Percentiles rank a stretch among this genome's conserved stretches.
Evolutionary conservation across 768 basidiomycete genomes (phyloP).

Genomic region (Boletus insuetus): DNA sequence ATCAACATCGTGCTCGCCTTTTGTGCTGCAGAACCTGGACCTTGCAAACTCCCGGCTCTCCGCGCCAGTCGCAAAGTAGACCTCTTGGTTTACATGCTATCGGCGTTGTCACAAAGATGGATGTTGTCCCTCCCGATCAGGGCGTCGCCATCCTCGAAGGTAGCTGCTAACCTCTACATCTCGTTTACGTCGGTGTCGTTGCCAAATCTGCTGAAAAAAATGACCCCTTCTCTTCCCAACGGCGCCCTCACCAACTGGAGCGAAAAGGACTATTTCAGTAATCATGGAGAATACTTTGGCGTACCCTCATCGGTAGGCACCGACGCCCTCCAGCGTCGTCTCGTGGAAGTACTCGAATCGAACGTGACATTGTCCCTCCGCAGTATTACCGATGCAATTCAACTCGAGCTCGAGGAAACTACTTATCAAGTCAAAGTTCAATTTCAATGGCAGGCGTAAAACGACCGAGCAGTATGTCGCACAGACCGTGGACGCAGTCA

Average conservation of each 20-base stretch:
- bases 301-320: constrained; percentile 77
- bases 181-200: constrained; percentile 97
- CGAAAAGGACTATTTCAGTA: constrained; percentile 68
- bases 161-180: constrained; percentile 96
- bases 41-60: constrained; percentile 94
- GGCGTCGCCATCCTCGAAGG: constrained; percentile 77
- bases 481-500: constrained; percentile 92
- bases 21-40: constrained; percentile 98
- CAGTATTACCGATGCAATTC: constrained; percentile 94
- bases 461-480: constrained; percentile 97
- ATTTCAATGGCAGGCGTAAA: constrained; percentile 90
- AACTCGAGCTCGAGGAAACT: constrained; percentile 94
- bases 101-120: constrained; percentile 99
- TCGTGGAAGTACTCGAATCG: constrained; percentile 97
- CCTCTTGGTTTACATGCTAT: constrained; percentile 94
- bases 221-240: constrained; percentile 45
- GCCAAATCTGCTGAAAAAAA: constrained; percentile 71
- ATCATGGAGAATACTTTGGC: constrained; percentile 61
- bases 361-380: constrained; percentile 96
- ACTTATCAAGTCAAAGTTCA: constrained; percentile 99
- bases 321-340: constrained; percentile 78
- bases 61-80: constrained; percentile 92
- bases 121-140: constrained; percentile 82
- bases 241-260: constrained; percentile 50
- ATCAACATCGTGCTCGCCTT: constrained; percentile 99